Base-by-base conservation (phyloP, 208 protist species). In the Leishmania arabica region DNA sequence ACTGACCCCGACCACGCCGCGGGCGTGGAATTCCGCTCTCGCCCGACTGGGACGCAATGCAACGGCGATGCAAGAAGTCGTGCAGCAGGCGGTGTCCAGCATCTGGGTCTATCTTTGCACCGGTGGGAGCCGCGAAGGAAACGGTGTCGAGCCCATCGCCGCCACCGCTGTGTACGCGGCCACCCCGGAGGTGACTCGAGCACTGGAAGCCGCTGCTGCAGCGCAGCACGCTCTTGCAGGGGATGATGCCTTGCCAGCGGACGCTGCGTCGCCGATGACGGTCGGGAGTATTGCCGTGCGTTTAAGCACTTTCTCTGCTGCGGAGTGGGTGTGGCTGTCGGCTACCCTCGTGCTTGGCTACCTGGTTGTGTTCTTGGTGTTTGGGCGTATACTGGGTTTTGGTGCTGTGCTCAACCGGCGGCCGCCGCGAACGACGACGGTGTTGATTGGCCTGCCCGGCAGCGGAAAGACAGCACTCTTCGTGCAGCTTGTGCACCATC, bases 391-490 rank as follows among this genome's bases (percentile, higher is more conserved):
- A 56, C 62, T 85, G 60, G 60, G 71, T 49, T 66, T 85, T 54
- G 19, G 72, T 56, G 42, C 56, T 19, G 40, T 47, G 5, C 47
- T 47, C 15, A 58, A 64, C 7, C 65, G 70, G 19, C 76, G 79
- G 7, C 86, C 88, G 6, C 80, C 78, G 45, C 82, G 79, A 47
- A 72, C 62, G 76, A 72, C 40, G 27, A 78, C 85, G 31, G 72
- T 96, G 76, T 77, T 98, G 40, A 69, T 96, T 53, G 95, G 95
- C 70, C 84, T 96, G 4, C 86, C 86, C 31, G 81, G 80, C 51
- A 92, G 90, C 45, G 95, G 95, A 31, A 98, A 98, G 86, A 98
- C 93, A 37, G 81, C 91, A 21, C 81, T 98, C 34, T 95, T 96
- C 83, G 81, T 84, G 34, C 91, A 94, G 75, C 81, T 98, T 0